Conservation (phyloP, 768 basidiomycete species). For the Mycena olivaceomarginata region DNA sequence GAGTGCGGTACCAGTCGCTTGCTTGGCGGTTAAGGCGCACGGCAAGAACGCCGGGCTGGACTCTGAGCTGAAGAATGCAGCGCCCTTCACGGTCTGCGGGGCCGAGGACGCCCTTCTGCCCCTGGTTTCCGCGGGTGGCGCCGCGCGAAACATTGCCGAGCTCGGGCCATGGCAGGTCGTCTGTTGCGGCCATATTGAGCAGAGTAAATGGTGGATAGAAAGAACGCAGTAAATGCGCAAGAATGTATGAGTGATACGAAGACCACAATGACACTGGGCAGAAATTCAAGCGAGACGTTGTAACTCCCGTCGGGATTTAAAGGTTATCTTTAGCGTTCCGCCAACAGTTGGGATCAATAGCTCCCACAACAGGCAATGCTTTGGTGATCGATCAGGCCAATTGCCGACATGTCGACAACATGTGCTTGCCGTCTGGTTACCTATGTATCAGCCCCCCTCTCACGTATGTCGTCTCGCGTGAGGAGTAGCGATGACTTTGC, state of each 20-base stretch:
- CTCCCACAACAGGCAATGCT: conserved; percentile 32
- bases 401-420: conserved; percentile 39
- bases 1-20: conserved; percentile 89
- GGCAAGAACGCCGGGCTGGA: conserved; percentile 88
- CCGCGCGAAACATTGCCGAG: conserved; percentile 90
- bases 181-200: conserved; percentile 70
- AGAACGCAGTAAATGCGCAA: conserved; percentile 26
- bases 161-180: conserved; percentile 92
- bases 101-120: conserved; percentile 87
- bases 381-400: conserved; percentile 34
- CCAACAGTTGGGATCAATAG: conserved; percentile 11
- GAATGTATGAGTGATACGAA: background rate
- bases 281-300: conserved; percentile 34
- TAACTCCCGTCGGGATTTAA: conserved; percentile 36
- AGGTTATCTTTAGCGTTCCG: conserved; percentile 32
- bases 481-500: conserved; percentile 30
- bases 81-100: conserved; percentile 86
- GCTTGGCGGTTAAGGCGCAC: conserved; percentile 85
- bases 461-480: conserved; percentile 43
- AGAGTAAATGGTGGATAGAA: conserved; percentile 48
- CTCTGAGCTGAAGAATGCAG: conserved; percentile 85
- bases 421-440: conserved; percentile 27
- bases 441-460: conserved; percentile 18
- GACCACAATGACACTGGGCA: conserved; percentile 28
- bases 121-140: conserved; percentile 90